Base-by-base conservation (phyloP, 202 grass and related monocot genomes). In the Musa balbisiana region DNA sequence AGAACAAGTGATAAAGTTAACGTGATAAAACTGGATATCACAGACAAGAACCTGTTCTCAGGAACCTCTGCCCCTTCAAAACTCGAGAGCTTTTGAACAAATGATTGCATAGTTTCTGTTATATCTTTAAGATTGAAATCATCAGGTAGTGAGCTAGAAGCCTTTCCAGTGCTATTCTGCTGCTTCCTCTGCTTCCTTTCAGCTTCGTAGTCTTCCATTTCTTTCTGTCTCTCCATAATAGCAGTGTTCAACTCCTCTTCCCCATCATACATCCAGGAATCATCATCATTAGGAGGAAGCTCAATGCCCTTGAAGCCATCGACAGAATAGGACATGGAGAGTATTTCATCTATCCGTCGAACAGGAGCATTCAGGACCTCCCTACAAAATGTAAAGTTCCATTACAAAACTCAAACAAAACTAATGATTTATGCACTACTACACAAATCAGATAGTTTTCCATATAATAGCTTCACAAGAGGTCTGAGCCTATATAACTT, bases 31-130 rank as follows among this genome's bases (percentile, higher is more conserved):
- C 50, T 52, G 8, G 54, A 5, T 77, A 76, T 67, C 53, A 62
- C 26, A 52, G 63, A 80, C 14, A 55, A 55, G 71, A 81, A 98
- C 95, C 91, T 94, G 79, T 82, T 87, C 59, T 83, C 72, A 66
- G 91, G 95, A 89, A 90, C 80, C 83, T 98, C 91, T 13, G 91
- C 95, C 82, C 95, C 95, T 86, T 98, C 87, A 76, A 92, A 98
- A 68, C 87, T 94, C 12, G 95, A 98, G 67, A 92, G 82, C 81
- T 98, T 94, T 52, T 25, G 22, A 70, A 94, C 85, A 88, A 99
- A 99, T 29, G 91, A 85, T 79, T 99, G 87, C 95, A 99, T 99
- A 64, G 87, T 92, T 8, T 87, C 84, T 73, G 82, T 82, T 27
- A 94, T 92, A 24, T 94, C 85, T 73, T 85, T 83, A 71, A 99